phyloP scores from a whole-genome alignment of 1,284 basidiomycete species.

The Trichosporon sp. region DNA sequence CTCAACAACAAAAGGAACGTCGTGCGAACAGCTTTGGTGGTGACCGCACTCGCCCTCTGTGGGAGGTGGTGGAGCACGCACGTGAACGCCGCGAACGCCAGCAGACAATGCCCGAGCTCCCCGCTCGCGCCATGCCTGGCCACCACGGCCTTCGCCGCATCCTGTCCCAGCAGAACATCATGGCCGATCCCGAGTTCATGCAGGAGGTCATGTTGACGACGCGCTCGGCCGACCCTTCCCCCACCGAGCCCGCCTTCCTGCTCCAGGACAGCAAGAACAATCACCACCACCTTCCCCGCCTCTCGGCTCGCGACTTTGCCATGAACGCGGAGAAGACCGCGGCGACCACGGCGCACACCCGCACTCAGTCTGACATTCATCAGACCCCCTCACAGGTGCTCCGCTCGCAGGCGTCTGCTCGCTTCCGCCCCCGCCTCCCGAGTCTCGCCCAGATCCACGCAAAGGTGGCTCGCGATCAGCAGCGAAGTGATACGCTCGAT shows the following conservation, averaged over 20 bases:
- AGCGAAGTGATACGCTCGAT: constrained; percentile 18
- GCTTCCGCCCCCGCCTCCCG: constrained; percentile 25
- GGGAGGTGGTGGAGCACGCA: constrained; percentile 39
- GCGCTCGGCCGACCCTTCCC: constrained; percentile 35
- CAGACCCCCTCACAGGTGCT: constrained; percentile 17
- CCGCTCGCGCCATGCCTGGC: constrained; percentile 22
- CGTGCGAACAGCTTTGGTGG: constrained; percentile 16
- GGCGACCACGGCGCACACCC: constrained; percentile 13
- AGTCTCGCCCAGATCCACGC: constrained; percentile 43
- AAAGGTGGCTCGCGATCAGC: constrained; percentile 24
- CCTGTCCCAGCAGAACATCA: constrained; percentile 1
- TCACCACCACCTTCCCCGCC: constrained; percentile 34
- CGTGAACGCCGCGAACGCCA: constrained; percentile 32
- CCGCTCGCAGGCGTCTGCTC: constrained; percentile 1
- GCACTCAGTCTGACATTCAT: constrained; percentile 24
- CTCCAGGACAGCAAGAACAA: constrained; percentile 32
- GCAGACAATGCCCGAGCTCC: constrained; percentile 6
- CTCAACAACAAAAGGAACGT: neutral
- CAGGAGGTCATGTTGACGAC: constrained; percentile 27
- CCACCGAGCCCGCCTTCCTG: constrained; percentile 28
- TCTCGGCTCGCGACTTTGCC: constrained; percentile 30
- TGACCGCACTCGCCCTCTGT: constrained; percentile 24
- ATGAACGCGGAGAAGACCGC: constrained; percentile 17
- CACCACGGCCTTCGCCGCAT: constrained; percentile 26
- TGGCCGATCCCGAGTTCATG: constrained; percentile 6